Percentiles rank a stretch among this genome's conserved stretches.
Evolutionary conservation across 2,329 filamentous ascomycete genomes (phyloP).

Genomic region (Exophiala dermatitidis): DNA sequence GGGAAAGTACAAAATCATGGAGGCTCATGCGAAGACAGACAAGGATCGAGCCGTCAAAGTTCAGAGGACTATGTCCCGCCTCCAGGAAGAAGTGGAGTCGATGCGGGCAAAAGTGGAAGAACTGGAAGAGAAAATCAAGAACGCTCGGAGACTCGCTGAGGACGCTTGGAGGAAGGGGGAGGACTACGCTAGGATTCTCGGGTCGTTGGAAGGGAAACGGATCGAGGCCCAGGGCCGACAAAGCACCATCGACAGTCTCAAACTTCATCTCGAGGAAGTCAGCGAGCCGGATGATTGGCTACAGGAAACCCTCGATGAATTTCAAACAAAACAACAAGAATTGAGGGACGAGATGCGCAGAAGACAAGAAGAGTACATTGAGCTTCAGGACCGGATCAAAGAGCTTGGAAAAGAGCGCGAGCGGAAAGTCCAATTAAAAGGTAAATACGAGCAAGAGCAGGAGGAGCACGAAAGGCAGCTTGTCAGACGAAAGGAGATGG

Average conservation of each 20-base stretch:
- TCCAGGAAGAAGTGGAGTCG: constrained; percentile 56
- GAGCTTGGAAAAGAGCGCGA: constrained; percentile 21
- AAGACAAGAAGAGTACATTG: constrained; percentile 57
- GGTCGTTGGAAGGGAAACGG: constrained; percentile 66
- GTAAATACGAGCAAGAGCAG: constrained; percentile 77
- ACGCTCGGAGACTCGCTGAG: constrained; percentile 45
- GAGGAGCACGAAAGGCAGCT: constrained; percentile 78
- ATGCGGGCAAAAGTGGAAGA: constrained; percentile 56
- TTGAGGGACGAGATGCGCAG: constrained; percentile 57
- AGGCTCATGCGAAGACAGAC: constrained; percentile 69
- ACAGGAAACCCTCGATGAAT: constrained; percentile 63
- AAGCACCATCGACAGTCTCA: constrained; percentile 62
- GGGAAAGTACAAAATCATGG: constrained; percentile 62
- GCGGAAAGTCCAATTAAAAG: constrained; percentile 47
- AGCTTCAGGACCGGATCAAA: constrained; percentile 49
- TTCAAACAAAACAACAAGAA: constrained; percentile 64
- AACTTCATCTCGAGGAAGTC: constrained; percentile 66
- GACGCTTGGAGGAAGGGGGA: constrained; percentile 67
- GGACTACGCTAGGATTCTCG: constrained; percentile 66
- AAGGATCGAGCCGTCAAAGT: constrained; percentile 75
- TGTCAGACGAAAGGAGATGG: constrained; percentile 60
- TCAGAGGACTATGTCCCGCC: constrained; percentile 56
- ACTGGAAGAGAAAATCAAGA: constrained; percentile 43
- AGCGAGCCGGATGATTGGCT: constrained; percentile 71
- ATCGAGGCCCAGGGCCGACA: constrained; percentile 66